These are phyloP conservation scores for Diaporthe sp. DNA, from an alignment of 2,329 filamentous ascomycete species.

Conservation along the genomic window DNA sequence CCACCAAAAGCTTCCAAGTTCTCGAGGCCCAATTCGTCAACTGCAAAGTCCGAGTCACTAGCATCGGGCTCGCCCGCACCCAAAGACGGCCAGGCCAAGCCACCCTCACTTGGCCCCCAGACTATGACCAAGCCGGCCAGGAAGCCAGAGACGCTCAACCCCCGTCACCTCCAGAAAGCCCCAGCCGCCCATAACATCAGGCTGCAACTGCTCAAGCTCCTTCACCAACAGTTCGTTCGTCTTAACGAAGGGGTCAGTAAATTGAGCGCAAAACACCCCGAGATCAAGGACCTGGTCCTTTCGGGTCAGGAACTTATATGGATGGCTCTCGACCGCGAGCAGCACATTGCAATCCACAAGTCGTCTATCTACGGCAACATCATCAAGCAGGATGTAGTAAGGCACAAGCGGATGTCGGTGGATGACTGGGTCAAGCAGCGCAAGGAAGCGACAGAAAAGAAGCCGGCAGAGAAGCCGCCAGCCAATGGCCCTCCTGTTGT, in stretches of 20 bases:
- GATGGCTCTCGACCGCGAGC: conserved; percentile 81
- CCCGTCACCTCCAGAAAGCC: conserved; percentile 70
- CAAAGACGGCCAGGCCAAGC: conserved; percentile 28
- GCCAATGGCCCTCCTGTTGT: conserved; percentile 56
- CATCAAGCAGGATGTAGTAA: conserved; percentile 83
- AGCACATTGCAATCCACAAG: conserved; percentile 77
- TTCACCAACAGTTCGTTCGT: conserved; percentile 75
- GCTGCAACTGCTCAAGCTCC: conserved; percentile 68
- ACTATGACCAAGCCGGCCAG: conserved; percentile 42
- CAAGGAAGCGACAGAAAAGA: conserved; percentile 50
- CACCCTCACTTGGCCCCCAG: conserved; percentile 12
- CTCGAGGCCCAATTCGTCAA: conserved; percentile 8
- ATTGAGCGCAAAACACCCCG: conserved; percentile 61
- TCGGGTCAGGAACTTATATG: conserved; percentile 76
- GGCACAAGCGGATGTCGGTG: conserved; percentile 80
- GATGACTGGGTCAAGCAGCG: conserved; percentile 79
- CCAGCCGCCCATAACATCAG: conserved; percentile 70
- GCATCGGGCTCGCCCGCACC: conserved; percentile 10
- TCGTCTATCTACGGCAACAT: conserved; percentile 82
- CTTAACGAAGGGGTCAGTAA: conserved; percentile 75
- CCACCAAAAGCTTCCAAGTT: not conserved
- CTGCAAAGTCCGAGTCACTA: conserved; percentile 9
- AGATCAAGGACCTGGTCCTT: conserved; percentile 64
- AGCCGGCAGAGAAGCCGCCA: conserved; percentile 49
- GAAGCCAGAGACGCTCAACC: conserved; percentile 72